Evolutionary conservation across 2,329 filamentous ascomycete genomes (phyloP).

Genomic region (Colletotrichum abscissum): DNA sequence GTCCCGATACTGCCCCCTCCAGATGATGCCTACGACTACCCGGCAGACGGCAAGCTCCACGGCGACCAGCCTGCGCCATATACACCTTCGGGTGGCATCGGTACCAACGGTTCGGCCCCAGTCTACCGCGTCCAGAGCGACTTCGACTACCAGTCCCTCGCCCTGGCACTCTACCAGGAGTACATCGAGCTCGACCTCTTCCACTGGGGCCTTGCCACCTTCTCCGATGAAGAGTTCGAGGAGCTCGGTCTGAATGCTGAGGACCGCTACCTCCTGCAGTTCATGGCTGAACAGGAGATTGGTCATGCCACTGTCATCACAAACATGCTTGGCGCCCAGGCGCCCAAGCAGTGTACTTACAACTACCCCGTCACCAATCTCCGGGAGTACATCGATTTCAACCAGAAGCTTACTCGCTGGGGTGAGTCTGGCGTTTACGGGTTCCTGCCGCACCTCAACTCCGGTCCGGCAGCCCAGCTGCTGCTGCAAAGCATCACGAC

Average conservation of each 20-base stretch:
- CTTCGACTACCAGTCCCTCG: slow-evolving; percentile 84
- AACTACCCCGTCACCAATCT: slow-evolving; percentile 83
- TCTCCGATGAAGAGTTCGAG: slow-evolving; percentile 76
- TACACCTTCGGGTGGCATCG: slow-evolving; percentile 77
- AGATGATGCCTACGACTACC: slow-evolving; percentile 75
- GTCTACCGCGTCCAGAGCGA: slow-evolving; percentile 84
- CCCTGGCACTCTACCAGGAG: slow-evolving; percentile 82
- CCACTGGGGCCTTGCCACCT: slow-evolving; percentile 78
- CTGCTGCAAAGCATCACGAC: slow-evolving; percentile 81
- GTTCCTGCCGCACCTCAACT: slow-evolving; percentile 82
- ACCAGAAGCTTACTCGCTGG: slow-evolving; percentile 85
- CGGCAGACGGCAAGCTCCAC: slow-evolving; percentile 76
- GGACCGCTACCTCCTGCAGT: slow-evolving; percentile 77
- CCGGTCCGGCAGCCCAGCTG: slow-evolving; percentile 78
- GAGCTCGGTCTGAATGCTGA: slow-evolving; percentile 74
- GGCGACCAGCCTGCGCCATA: slow-evolving; percentile 78
- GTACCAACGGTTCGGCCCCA: slow-evolving; percentile 81
- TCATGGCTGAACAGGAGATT: slow-evolving; percentile 82
- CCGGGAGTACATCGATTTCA: slow-evolving; percentile 84
- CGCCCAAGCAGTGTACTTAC: slow-evolving; percentile 82
- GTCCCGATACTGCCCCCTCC: slow-evolving; percentile 69
- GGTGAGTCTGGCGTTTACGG: slow-evolving; percentile 85
- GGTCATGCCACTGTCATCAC: slow-evolving; percentile 82
- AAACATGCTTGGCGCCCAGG: slow-evolving; percentile 79
- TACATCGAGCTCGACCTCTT: slow-evolving; percentile 89